These are phyloP conservation scores for Melaleuca alternifolia DNA, from an alignment of 345 rosid species.

Conservation along the genomic window DNA sequence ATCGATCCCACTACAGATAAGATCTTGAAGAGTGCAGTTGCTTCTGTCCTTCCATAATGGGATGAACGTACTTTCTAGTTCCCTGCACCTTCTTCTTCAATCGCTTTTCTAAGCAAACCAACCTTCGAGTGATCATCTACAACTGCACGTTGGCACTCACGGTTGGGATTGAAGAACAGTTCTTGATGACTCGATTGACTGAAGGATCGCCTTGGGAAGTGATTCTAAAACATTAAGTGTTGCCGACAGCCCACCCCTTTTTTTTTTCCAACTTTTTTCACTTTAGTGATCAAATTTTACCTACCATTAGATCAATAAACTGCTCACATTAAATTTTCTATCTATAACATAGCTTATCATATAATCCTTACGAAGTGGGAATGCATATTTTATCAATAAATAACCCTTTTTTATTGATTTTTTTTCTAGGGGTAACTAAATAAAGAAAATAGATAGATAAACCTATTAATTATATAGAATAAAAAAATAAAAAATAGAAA, in stretches of 20 bases:
- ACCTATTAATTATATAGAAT: no score
- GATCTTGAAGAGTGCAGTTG: neutral
- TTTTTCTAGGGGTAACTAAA: neutral
- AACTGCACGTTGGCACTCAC: neutral
- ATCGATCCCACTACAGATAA: neutral
- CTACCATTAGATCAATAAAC: neutral
- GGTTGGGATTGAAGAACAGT: neutral
- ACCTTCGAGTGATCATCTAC: neutral
- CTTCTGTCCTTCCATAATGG: neutral
- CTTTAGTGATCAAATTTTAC: neutral
- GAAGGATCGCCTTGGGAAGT: neutral
- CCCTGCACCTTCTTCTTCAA: neutral
- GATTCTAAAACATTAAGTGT: neutral
- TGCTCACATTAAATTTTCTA: neutral
- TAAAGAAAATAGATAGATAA: no score
- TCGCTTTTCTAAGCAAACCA: neutral
- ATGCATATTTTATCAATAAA: neutral
- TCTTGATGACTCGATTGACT: neutral
- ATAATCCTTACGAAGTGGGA: neutral
- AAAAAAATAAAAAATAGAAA: no score
- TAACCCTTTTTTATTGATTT: neutral
- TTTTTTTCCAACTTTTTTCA: neutral
- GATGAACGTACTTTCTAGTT: neutral
- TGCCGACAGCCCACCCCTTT: neutral
- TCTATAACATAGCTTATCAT: neutral